phyloP scores from a whole-genome alignment of 176 grass and related monocot genomes.

The Juncus effusus region DNA sequence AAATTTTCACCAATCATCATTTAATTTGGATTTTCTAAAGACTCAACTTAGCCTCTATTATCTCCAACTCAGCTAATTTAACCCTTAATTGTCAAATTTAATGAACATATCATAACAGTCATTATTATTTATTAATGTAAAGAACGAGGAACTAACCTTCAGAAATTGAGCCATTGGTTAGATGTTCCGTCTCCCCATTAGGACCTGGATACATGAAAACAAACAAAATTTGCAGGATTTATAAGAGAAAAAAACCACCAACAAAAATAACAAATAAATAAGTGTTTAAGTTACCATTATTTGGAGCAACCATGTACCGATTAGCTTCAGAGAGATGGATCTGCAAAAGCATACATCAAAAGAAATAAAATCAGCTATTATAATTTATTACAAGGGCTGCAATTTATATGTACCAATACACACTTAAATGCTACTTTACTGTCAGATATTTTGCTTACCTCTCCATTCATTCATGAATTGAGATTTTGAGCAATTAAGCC shows the following conservation, averaged over 20 bases:
- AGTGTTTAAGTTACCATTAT: conserved; percentile 55
- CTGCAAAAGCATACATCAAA: conserved; percentile 37
- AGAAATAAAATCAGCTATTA: not conserved
- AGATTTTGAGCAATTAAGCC: too few species aligned
- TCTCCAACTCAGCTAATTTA: too few species aligned
- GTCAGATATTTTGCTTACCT: too few species aligned
- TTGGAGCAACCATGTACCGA: conserved; percentile 71
- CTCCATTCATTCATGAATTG: too few species aligned
- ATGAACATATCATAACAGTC: too few species aligned
- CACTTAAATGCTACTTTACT: too few species aligned
- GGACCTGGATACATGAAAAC: conserved; percentile 24
- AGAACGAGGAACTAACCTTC: conserved; percentile 51
- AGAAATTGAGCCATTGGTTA: conserved; percentile 54
- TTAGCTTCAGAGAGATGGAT: conserved; percentile 61
- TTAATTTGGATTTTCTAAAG: too few species aligned
- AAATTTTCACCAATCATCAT: too few species aligned
- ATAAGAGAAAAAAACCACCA: conserved; percentile 23
- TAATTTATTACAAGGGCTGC: too few species aligned
- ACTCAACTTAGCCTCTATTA: too few species aligned
- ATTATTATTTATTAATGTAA: conserved; percentile 10
- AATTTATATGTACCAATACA: too few species aligned
- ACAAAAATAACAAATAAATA: conserved; percentile 12
- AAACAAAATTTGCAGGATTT: not conserved
- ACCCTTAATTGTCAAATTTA: too few species aligned
- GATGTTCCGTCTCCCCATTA: conserved; percentile 43